Evolutionary conservation across 2,329 filamentous ascomycete genomes (phyloP).

Genomic region (Cytospora schulzeri): DNA sequence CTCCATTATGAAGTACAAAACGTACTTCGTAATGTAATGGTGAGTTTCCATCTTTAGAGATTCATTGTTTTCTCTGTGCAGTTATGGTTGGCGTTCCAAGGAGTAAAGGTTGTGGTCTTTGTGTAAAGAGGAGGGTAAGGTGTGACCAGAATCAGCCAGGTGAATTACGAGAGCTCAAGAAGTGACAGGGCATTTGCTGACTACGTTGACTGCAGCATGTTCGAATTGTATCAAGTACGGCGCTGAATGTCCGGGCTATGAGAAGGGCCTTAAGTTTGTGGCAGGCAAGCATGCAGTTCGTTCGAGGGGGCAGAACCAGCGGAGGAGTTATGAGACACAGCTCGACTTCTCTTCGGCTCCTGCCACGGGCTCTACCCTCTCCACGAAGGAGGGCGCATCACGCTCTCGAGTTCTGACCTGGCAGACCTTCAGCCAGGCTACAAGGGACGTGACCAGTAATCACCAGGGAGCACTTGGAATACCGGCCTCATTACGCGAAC

Average conservation of each 20-base stretch:
- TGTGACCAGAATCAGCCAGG: slow-evolving; percentile 49
- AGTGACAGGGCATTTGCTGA: not conserved
- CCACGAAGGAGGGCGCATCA: not conserved
- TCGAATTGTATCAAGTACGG: slow-evolving; percentile 44
- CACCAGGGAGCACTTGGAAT: not conserved
- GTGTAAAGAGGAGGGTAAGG: slow-evolving; percentile 45
- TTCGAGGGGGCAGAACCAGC: slow-evolving; percentile 28
- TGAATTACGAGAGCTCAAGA: not conserved
- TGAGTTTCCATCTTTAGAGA: no score
- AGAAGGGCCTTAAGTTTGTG: slow-evolving; percentile 43
- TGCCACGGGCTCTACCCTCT: not conserved
- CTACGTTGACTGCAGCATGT: slow-evolving; percentile 30
- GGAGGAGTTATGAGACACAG: slow-evolving; percentile 19
- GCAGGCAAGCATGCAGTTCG: slow-evolving; percentile 43
- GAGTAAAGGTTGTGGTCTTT: slow-evolving; percentile 43
- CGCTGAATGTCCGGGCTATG: slow-evolving; percentile 43
- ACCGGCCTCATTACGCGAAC: slow-evolving; percentile 3
- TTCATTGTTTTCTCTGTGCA: no score
- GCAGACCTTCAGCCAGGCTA: not conserved
- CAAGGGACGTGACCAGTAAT: not conserved
- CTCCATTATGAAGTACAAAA: not conserved
- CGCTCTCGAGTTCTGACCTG: not conserved
- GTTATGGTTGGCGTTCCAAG: slow-evolving; percentile 43
- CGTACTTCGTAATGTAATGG: not conserved
- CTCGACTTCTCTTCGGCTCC: slow-evolving; percentile 9